Evolutionary conservation across 225 moss, liverwort and hornwort genomes (phyloP).

Genomic region (Sphagnum contortum): DNA sequence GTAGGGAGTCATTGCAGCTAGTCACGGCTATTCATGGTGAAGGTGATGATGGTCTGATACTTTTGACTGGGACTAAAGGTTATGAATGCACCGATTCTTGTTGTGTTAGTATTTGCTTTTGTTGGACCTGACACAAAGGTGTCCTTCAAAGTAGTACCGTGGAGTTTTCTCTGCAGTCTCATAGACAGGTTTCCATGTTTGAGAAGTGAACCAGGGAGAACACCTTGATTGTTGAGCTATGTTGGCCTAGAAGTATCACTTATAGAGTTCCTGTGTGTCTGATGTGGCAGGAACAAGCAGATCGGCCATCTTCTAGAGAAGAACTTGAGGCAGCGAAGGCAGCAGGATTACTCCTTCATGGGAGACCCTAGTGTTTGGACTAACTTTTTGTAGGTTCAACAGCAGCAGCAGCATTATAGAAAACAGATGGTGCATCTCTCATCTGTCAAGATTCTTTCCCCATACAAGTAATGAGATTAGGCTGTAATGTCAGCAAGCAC

Average conservation of each 20-base stretch:
- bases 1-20: no score
- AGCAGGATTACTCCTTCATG: neutral
- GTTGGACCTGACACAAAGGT: neutral
- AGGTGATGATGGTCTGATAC: no score
- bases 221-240: no score
- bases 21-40: no score
- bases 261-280: neutral
- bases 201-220: neutral
- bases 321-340: conserved; percentile 1
- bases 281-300: conserved; percentile 3
- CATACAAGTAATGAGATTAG: no score
- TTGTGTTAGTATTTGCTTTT: neutral
- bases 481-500: no score
- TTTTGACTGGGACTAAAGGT: no score
- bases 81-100: neutral
- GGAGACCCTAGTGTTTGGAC: neutral
- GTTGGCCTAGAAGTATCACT: neutral
- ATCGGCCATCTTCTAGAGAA: neutral
- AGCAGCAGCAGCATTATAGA: no score
- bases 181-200: neutral
- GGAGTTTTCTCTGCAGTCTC: neutral
- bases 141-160: neutral
- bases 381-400: no score
- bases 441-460: no score
- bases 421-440: no score